phyloP scores from a whole-genome alignment of 169 alveolate species.

The Plasmodium reichenowi region DNA sequence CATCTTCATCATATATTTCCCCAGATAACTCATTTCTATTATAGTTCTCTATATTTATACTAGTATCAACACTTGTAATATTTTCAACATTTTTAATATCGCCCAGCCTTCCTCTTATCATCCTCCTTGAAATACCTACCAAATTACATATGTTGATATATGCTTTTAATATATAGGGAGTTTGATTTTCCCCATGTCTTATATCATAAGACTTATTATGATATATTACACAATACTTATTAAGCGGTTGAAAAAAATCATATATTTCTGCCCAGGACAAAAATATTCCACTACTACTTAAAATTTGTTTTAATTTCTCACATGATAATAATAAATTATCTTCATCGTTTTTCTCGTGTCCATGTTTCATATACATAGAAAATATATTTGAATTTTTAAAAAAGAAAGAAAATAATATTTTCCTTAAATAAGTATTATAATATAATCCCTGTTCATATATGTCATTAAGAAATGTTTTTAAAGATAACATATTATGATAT shows the following conservation, averaged over 20 bases:
- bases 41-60: no score
- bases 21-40: no score
- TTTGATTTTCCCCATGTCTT: conserved; percentile 4
- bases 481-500: conserved; percentile 34
- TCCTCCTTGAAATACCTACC: background rate
- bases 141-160: conserved; percentile 48
- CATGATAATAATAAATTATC: conserved; percentile 37
- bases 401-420: conserved; percentile 41
- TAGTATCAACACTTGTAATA: no score
- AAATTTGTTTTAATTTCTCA: conserved; percentile 29
- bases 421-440: conserved; percentile 36
- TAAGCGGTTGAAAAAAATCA: conserved; percentile 66
- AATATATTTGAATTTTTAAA: conserved; percentile 33
- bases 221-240: conserved; percentile 50
- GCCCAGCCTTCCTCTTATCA: no score
- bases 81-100: no score
- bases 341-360: conserved; percentile 9
- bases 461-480: conserved; percentile 24
- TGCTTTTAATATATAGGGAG: conserved; percentile 62
- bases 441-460: conserved; percentile 55
- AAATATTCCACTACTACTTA: conserved; percentile 30
- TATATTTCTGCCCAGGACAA: conserved; percentile 71
- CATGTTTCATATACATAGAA: background rate
- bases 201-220: conserved; percentile 13
- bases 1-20: no score